Conservation (phyloP, 2,329 filamentous ascomycete species). For the Aureobasidium sp. region DNA sequence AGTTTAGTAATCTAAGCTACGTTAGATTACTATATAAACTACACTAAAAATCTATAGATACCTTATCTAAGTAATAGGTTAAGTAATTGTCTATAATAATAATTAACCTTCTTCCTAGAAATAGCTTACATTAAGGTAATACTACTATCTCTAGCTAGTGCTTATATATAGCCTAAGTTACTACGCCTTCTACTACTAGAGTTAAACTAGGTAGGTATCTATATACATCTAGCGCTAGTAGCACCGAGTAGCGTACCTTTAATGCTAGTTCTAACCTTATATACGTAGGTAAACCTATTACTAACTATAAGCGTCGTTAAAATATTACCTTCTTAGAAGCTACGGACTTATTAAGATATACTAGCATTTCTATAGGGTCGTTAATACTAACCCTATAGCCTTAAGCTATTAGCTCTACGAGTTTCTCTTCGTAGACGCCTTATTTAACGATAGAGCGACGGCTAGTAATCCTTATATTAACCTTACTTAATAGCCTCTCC, state of each 20-base stretch:
- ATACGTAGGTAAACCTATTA: neutral
- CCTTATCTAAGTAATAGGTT: neutral
- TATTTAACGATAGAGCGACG: neutral
- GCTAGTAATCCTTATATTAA: neutral
- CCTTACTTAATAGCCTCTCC: neutral
- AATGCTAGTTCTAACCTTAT: neutral
- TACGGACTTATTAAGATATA: neutral
- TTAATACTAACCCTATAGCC: neutral
- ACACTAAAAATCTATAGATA: neutral
- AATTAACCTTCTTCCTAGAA: neutral
- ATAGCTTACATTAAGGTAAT: neutral
- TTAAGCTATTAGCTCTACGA: neutral
- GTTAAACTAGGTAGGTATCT: neutral
- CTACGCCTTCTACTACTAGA: neutral
- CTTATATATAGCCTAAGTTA: neutral
- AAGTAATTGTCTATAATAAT: neutral
- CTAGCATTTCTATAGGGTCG: neutral
- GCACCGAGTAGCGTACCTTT: neutral
- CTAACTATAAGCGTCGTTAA: neutral
- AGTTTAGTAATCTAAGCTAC: neutral
- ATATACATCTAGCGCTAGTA: neutral
- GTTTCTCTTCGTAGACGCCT: neutral
- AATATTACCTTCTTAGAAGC: neutral
- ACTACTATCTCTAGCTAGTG: neutral
- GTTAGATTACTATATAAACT: neutral